A percentile compares a stretch with the other conserved stretches of the same genome.
Evolutionary conservation across 2,329 filamentous ascomycete genomes (phyloP).

Genomic region (Ophiostoma fasciatum): DNA sequence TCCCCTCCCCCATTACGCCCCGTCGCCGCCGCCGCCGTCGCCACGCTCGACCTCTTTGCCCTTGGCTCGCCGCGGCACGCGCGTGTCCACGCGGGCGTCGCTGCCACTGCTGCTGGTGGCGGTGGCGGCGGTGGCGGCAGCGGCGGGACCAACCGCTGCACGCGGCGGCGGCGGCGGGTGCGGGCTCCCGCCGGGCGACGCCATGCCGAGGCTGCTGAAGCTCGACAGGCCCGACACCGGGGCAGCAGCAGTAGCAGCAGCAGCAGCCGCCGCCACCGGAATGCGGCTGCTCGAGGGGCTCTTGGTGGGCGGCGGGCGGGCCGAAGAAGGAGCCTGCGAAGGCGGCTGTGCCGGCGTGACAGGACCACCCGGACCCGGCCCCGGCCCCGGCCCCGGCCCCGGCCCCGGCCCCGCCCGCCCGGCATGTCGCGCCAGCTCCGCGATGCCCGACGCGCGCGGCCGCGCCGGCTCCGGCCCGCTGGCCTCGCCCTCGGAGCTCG

Average conservation of each 20-base stretch:
- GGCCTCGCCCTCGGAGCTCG: conserved; percentile 33
- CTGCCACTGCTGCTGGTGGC: conserved; percentile 20
- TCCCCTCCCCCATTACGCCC: not conserved
- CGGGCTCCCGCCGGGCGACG: not conserved
- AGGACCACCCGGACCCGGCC: no score
- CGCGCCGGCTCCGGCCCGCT: conserved; percentile 5
- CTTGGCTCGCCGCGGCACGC: conserved; percentile 18
- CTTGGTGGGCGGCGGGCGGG: no score
- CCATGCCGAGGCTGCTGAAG: not conserved
- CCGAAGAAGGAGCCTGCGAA: no score
- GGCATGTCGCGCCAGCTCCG: no score
- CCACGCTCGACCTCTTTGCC: conserved; percentile 29
- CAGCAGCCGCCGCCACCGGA: not conserved
- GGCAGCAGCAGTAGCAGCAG: no score
- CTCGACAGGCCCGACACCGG: not conserved
- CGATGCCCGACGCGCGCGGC: no score
- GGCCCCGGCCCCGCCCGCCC: no score
- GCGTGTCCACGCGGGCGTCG: conserved; percentile 9
- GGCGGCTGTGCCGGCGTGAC: no score
- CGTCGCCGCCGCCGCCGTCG: not conserved
- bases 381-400: no score
- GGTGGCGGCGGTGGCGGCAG: no score
- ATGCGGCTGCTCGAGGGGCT: conserved; percentile 5
- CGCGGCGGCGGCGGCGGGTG: no score
- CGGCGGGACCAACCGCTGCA: no score